Conservation (phyloP, 768 basidiomycete species). For the Mycena indigotica region DNA sequence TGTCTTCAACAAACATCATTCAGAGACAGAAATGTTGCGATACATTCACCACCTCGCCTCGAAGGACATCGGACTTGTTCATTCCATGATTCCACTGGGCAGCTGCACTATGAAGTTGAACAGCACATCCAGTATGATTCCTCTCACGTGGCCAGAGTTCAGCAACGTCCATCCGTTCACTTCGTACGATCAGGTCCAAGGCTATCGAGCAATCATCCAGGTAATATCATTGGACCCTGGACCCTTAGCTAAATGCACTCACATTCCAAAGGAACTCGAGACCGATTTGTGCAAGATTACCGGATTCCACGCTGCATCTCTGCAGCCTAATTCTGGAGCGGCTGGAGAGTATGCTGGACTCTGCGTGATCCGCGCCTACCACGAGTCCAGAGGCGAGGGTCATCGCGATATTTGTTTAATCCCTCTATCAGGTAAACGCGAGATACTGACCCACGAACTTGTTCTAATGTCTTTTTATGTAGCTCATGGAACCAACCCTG, state of each 20-base stretch:
- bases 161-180: constrained; percentile 90
- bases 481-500: constrained; percentile 98
- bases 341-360: constrained; percentile 98
- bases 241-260: neutral
- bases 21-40: constrained; percentile 98
- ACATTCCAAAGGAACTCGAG: constrained; percentile 73
- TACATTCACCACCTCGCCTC: constrained; percentile 92
- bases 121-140: constrained; percentile 97
- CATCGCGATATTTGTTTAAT: constrained; percentile 92
- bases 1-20: constrained; percentile 96
- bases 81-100: constrained; percentile 94
- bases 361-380: constrained; percentile 91
- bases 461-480: neutral
- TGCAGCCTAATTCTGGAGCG: constrained; percentile 99
- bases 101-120: constrained; percentile 99
- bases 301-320: constrained; percentile 92
- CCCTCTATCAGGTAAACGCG: constrained; percentile 73
- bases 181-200: constrained; percentile 84
- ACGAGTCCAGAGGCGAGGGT: constrained; percentile 82
- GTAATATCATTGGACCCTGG: constrained; percentile 34
- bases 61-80: constrained; percentile 93
- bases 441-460: too few species aligned
- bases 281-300: constrained; percentile 90
- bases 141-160: constrained; percentile 93
- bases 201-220: constrained; percentile 82